These are phyloP conservation scores for Hypoxylon sp. DNA, from an alignment of 2,329 filamentous ascomycete genomes.

Conservation along the genomic window DNA sequence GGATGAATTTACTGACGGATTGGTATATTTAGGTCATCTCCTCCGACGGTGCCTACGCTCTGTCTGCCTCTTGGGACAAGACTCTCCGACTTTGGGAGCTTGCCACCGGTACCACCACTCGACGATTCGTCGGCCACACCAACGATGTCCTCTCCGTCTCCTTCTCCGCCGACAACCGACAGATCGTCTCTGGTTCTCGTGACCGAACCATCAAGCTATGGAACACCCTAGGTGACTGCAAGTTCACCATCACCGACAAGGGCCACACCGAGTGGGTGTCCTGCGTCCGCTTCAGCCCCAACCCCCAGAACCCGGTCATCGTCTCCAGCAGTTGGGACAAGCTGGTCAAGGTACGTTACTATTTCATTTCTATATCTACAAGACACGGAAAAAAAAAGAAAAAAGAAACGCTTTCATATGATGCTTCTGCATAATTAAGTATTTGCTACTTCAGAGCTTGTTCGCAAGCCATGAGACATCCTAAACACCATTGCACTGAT, in stretches of 20 bases:
- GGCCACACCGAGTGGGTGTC: constrained; percentile 99
- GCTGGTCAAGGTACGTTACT: constrained; percentile 98
- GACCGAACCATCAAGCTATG: constrained; percentile 99
- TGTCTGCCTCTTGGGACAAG: constrained; percentile 99
- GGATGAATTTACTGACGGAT: constrained; percentile 40
- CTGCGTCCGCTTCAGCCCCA: constrained; percentile 99
- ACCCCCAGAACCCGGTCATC: constrained; percentile 99
- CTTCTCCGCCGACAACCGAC: constrained; percentile 99
- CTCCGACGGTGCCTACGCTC: constrained; percentile 98
- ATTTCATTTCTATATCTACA: too few species aligned
- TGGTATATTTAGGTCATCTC: constrained; percentile 83
- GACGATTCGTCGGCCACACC: constrained; percentile 98
- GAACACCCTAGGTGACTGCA: constrained; percentile 99
- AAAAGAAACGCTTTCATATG: constrained; percentile 66
- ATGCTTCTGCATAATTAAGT: constrained; percentile 91
- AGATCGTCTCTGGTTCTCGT: constrained; percentile 98
- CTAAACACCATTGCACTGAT: constrained; percentile 88
- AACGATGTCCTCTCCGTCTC: constrained; percentile 99
- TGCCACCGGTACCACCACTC: constrained; percentile 93
- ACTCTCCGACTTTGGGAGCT: constrained; percentile 99
- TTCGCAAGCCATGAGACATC: constrained; percentile 93
- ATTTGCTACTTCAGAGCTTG: constrained; percentile 99
- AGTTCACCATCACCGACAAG: constrained; percentile 99
- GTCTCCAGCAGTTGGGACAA: constrained; percentile 99
- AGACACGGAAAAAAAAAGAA: constrained; percentile 6